Percentiles rank a stretch among this genome's conserved stretches.
Conservation (phyloP, 306 rosid genomes). For the Albizia julibrissin region DNA sequence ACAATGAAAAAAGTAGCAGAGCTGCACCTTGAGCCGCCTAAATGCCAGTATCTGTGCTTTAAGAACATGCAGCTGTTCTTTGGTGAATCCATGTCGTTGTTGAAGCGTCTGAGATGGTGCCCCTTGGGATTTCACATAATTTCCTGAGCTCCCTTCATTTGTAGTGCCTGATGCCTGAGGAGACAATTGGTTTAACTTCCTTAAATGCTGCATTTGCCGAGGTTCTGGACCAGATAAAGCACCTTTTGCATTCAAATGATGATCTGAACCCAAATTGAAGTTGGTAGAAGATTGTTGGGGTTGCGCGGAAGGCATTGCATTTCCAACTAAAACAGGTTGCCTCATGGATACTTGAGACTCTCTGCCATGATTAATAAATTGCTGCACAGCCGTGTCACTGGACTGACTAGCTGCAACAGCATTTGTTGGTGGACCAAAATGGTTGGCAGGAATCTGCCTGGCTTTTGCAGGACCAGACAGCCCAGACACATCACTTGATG, state of each 20-base stretch:
- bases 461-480: slow-evolving; percentile 80
- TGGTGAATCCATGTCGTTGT: slow-evolving; percentile 67
- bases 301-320: slow-evolving; percentile 64
- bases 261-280: slow-evolving; percentile 58
- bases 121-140: slow-evolving; percentile 52
- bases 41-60: slow-evolving; percentile 98
- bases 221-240: slow-evolving; percentile 56
- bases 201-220: slow-evolving; percentile 59
- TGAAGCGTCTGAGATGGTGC: slow-evolving; percentile 66
- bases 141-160: slow-evolving; percentile 63
- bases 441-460: slow-evolving; percentile 69
- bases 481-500: slow-evolving; percentile 79
- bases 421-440: slow-evolving; percentile 60
- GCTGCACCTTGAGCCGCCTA: slow-evolving; percentile 85
- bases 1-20: slow-evolving; percentile 29
- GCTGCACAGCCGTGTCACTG: slow-evolving; percentile 53
- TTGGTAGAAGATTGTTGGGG: slow-evolving; percentile 64
- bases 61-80: slow-evolving; percentile 93
- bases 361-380: slow-evolving; percentile 64
- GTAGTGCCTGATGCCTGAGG: slow-evolving; percentile 57
- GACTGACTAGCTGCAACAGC: slow-evolving; percentile 49
- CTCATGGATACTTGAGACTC: slow-evolving; percentile 72
- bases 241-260: slow-evolving; percentile 52
- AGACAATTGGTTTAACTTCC: slow-evolving; percentile 70
- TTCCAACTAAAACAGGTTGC: slow-evolving; percentile 58